phyloP scores from a whole-genome alignment of 768 basidiomycete genomes.

The Mycena indigotica region DNA sequence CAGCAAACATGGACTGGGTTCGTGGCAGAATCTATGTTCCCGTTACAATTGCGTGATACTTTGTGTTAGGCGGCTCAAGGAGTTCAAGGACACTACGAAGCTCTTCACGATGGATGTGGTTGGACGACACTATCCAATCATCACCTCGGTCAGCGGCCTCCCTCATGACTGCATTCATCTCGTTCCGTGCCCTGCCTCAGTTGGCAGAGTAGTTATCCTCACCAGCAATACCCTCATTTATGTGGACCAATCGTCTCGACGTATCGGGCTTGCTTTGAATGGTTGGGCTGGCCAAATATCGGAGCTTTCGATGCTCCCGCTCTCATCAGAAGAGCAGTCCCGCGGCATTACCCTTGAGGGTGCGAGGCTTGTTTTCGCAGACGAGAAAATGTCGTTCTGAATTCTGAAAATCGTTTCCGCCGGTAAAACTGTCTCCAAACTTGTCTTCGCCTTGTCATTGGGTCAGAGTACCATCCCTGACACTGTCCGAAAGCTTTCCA shows the following conservation, averaged over 20 bases:
- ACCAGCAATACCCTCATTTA: slow-evolving; percentile 83
- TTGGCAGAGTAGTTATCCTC: slow-evolving; percentile 83
- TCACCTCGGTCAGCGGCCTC: slow-evolving; percentile 70
- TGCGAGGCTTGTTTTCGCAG: slow-evolving; percentile 67
- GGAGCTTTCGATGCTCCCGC: slow-evolving; percentile 58
- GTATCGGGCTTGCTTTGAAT: slow-evolving; percentile 74
- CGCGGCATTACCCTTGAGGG: slow-evolving; percentile 72
- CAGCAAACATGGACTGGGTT: slow-evolving; percentile 93
- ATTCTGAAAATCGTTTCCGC: slow-evolving; percentile 69
- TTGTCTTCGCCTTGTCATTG: slow-evolving; percentile 57
- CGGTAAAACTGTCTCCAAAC: slow-evolving; percentile 68
- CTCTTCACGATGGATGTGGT: slow-evolving; percentile 86
- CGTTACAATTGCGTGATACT: not conserved
- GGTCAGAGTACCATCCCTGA: slow-evolving; percentile 71
- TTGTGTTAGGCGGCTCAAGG: slow-evolving; percentile 72
- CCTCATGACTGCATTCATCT: slow-evolving; percentile 75
- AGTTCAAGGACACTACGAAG: slow-evolving; percentile 80
- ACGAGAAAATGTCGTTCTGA: slow-evolving; percentile 75
- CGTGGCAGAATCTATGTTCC: slow-evolving; percentile 21
- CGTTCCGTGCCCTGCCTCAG: slow-evolving; percentile 64
- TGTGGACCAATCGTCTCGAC: slow-evolving; percentile 82
- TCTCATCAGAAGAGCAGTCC: slow-evolving; percentile 44
- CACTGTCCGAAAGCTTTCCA: slow-evolving; percentile 50
- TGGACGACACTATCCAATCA: slow-evolving; percentile 77
- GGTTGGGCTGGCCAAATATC: slow-evolving; percentile 82